Percentiles rank a stretch among this genome's conserved stretches.
These are phyloP conservation scores for Pythium pyrilobum DNA, from an alignment of 352 stramenopile genomes.

Conservation along the genomic window DNA sequence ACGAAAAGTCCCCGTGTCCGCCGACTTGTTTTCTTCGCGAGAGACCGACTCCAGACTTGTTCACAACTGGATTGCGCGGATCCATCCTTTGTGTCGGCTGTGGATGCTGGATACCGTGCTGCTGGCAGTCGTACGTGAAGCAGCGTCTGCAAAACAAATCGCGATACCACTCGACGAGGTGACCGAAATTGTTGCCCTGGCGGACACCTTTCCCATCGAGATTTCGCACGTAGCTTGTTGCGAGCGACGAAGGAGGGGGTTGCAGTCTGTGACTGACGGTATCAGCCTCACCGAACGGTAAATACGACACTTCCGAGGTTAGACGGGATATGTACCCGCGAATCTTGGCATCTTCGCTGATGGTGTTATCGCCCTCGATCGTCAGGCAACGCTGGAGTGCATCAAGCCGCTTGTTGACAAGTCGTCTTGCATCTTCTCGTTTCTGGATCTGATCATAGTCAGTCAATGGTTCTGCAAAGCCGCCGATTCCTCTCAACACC, in stretches of 20 bases:
- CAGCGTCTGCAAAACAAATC: slow-evolving; percentile 89
- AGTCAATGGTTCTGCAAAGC: slow-evolving; percentile 28
- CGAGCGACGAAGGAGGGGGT: slow-evolving; percentile 41
- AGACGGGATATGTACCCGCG: neutral
- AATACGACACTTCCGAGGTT: neutral
- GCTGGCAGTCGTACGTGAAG: slow-evolving; percentile 87
- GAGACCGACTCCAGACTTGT: slow-evolving; percentile 13
- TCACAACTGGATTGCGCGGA: slow-evolving; percentile 54
- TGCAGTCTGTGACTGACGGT: neutral
- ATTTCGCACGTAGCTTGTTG: slow-evolving; percentile 42
- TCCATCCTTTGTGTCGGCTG: slow-evolving; percentile 38
- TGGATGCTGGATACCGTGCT: slow-evolving; percentile 81
- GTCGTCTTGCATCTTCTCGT: slow-evolving; percentile 18
- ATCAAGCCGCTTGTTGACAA: slow-evolving; percentile 20
- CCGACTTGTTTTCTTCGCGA: neutral
- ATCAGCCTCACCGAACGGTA: neutral
- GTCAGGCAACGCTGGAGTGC: slow-evolving; percentile 6
- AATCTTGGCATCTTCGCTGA: neutral
- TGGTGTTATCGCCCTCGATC: neutral
- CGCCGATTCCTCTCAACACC: slow-evolving; percentile 26
- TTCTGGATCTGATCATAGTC: slow-evolving; percentile 51
- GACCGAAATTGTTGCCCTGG: slow-evolving; percentile 34
- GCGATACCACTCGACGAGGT: slow-evolving; percentile 71
- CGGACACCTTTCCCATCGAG: slow-evolving; percentile 33
- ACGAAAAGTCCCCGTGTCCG: too few relatives aligned